These are phyloP conservation scores for Fragaria ananassa DNA, from an alignment of 306 rosid species.

Conservation along the genomic window DNA sequence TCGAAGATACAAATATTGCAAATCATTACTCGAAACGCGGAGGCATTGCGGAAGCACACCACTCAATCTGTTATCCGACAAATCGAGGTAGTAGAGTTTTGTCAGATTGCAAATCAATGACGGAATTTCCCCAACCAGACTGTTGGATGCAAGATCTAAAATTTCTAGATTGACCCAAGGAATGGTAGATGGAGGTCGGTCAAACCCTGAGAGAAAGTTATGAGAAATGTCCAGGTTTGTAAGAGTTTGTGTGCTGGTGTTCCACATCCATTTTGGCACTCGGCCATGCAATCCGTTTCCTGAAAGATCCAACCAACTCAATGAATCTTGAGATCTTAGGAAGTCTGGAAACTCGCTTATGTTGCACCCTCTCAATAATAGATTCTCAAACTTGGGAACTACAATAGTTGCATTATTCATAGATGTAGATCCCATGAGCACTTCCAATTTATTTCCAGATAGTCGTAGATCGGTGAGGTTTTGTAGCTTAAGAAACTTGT, in stretches of 20 bases:
- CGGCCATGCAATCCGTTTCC: neutral
- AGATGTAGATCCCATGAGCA: neutral
- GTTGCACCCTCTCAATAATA: neutral
- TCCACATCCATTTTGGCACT: constrained; percentile 8
- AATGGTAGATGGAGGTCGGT: neutral
- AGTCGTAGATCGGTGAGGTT: too few species aligned
- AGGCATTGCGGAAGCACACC: too few species aligned
- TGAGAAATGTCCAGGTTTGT: fast-evolving
- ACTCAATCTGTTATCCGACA: too few species aligned
- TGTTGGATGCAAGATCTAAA: neutral
- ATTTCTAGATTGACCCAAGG: neutral
- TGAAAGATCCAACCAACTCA: fast-evolving
- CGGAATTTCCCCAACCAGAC: neutral
- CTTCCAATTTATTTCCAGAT: neutral
- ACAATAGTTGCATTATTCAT: neutral
- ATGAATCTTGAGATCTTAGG: neutral
- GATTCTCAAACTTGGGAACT: fast-evolving
- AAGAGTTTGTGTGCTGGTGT: neutral
- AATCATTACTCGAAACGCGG: too few species aligned
- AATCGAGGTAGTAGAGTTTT: too few species aligned
- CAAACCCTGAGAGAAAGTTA: neutral
- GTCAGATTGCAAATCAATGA: neutral
- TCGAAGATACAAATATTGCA: too few species aligned
- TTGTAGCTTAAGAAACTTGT: too few species aligned
- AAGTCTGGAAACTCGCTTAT: neutral